Percentiles rank a stretch among this genome's conserved stretches.
These are phyloP conservation scores for Penicillium sp. DNA, from an alignment of 2,329 filamentous ascomycete species.

Conservation along the genomic window DNA sequence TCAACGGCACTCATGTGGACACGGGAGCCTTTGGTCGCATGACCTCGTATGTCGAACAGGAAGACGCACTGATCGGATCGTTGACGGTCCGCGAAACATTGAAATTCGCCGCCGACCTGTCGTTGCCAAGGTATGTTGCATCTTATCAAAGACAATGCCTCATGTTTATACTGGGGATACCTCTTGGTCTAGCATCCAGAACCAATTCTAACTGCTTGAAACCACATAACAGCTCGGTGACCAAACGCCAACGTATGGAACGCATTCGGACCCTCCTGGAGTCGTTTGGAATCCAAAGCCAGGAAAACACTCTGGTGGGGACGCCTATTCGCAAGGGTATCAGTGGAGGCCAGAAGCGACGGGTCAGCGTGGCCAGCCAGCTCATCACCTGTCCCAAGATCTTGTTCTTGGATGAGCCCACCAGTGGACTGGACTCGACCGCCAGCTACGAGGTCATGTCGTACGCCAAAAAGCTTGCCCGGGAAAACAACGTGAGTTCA, in stretches of 20 bases:
- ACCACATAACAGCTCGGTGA: conserved; percentile 37
- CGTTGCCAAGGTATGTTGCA: conserved; percentile 47
- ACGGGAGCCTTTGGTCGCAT: conserved; percentile 56
- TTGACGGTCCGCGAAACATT: conserved; percentile 76
- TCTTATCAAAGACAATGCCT: not conserved
- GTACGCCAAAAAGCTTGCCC: conserved; percentile 62
- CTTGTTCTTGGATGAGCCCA: conserved; percentile 78
- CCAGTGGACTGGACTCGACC: conserved; percentile 73
- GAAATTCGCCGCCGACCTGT: conserved; percentile 66
- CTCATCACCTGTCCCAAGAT: conserved; percentile 76
- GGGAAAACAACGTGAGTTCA: conserved; percentile 55
- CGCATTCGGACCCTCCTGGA: conserved; percentile 62
- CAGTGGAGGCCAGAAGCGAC: conserved; percentile 76
- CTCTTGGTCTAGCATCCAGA: not conserved
- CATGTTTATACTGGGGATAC: not conserved
- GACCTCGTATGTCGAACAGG: conserved; percentile 77
- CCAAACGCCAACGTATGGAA: conserved; percentile 53
- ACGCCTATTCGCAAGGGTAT: conserved; percentile 79
- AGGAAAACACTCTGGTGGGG: conserved; percentile 67
- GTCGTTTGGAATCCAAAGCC: conserved; percentile 66
- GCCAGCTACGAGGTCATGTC: conserved; percentile 70
- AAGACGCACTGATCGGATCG: conserved; percentile 75
- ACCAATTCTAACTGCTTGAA: too few relatives aligned
- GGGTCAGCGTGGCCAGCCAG: conserved; percentile 72
- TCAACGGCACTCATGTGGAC: conserved; percentile 58